These are phyloP conservation scores for Boletus insuetus DNA, from an alignment of 768 basidiomycete genomes.

Conservation along the genomic window DNA sequence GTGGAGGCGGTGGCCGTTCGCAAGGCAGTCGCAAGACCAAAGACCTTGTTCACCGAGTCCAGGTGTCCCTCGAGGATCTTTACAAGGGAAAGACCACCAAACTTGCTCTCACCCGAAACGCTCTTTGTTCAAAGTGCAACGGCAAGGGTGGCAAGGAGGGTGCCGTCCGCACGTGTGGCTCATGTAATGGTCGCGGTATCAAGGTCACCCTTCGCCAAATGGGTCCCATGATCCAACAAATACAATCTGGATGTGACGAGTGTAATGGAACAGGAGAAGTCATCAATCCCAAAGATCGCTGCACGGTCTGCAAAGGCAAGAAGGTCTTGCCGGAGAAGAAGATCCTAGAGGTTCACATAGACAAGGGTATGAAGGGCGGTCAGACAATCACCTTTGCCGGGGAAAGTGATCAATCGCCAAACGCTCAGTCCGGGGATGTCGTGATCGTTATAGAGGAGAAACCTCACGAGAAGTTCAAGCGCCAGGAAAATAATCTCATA, in stretches of 20 bases:
- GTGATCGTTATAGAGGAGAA: slow-evolving; percentile 94
- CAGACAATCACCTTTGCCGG: slow-evolving; percentile 87
- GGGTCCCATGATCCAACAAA: slow-evolving; percentile 99
- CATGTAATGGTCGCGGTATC: slow-evolving; percentile 88
- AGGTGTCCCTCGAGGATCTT: slow-evolving; percentile 95
- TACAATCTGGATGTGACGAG: slow-evolving; percentile 92
- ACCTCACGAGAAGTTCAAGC: slow-evolving; percentile 83
- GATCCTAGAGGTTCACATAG: slow-evolving; percentile 95
- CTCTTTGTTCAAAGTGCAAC: slow-evolving; percentile 90
- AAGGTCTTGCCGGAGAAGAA: slow-evolving; percentile 94
- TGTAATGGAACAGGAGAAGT: slow-evolving; percentile 93
- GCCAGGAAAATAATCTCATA: slow-evolving; percentile 84
- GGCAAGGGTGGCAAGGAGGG: slow-evolving; percentile 98
- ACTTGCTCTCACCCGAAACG: slow-evolving; percentile 92
- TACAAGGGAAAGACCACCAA: slow-evolving; percentile 99
- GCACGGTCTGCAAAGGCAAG: slow-evolving; percentile 91
- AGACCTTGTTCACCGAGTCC: slow-evolving; percentile 95
- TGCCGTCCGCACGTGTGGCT: slow-evolving; percentile 74
- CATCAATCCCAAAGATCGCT: slow-evolving; percentile 91
- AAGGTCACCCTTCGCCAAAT: slow-evolving; percentile 92
- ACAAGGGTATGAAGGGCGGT: slow-evolving; percentile 96
- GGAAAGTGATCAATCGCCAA: slow-evolving; percentile 91
- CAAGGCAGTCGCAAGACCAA: slow-evolving; percentile 90
- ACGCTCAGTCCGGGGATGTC: slow-evolving; percentile 88
- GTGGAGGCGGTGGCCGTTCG: slow-evolving; percentile 58